A percentile compares a stretch with the other conserved stretches of the same genome.
Evolutionary conservation across 1,284 basidiomycete species (phyloP).

Genomic region (Xerocomus nothofagi): DNA sequence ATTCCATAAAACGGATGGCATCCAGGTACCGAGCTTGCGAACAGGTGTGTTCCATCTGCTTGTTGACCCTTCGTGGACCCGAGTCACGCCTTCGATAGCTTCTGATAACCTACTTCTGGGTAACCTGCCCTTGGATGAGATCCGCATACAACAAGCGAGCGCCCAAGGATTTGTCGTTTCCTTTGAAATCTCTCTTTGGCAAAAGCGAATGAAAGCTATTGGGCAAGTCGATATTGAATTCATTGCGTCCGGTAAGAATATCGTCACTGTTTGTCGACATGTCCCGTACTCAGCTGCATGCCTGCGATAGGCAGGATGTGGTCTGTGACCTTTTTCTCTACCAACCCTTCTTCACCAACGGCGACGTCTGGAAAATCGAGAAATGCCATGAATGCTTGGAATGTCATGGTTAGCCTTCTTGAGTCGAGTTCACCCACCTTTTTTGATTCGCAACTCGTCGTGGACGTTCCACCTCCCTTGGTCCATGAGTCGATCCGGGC

Average conservation of each 20-base stretch:
- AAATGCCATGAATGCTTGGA: constrained; percentile 47
- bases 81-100: constrained; percentile 32
- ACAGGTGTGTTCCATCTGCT: constrained; percentile 15
- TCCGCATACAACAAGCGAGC: constrained; percentile 47
- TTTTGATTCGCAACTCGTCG: constrained; percentile 19
- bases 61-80: constrained; percentile 40
- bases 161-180: constrained; percentile 53
- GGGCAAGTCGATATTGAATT: constrained; percentile 58
- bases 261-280: too few species aligned
- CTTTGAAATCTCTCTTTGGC: constrained; percentile 61
- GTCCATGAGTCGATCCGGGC: neutral
- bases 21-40: constrained; percentile 12
- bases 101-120: constrained; percentile 60
- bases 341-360: constrained; percentile 4
- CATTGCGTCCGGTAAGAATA: constrained; percentile 50
- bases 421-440: constrained; percentile 26
- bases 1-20: constrained; percentile 23
- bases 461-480: constrained; percentile 3
- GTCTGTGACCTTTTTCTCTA: constrained; percentile 28
- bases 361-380: constrained; percentile 8
- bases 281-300: neutral
- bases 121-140: constrained; percentile 50
- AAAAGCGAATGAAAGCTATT: constrained; percentile 64
- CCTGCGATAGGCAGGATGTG: constrained; percentile 39
- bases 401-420: constrained; percentile 46